Base-by-base conservation (phyloP, 2,329 filamentous ascomycete species). In the Curvularia sp. region DNA sequence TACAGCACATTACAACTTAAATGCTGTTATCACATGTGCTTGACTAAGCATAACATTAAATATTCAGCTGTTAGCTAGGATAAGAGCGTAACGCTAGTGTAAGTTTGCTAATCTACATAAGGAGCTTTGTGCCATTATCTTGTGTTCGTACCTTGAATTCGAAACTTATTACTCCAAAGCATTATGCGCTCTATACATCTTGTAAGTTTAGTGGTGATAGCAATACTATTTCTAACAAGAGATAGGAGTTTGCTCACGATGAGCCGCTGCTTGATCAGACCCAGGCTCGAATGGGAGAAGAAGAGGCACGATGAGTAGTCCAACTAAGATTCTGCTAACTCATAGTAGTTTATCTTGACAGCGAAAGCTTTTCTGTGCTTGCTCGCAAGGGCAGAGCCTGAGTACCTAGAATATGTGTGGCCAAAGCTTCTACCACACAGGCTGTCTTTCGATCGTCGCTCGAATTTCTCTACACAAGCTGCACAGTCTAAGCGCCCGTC, bases 341-440 rank as follows among this genome's bases (percentile, higher is more conserved):
- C 25, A 51, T 47, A 23, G 32, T 34, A 59, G 56, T 49, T 59
- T 50, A 47, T 59, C 47, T 59, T 10, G 9, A 51, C 25, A 50
- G 41, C 7, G 7, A 59, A 50, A 59, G 56, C 56, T 55, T 55
- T 55, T 46, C 41, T 55, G 21, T 55, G 19, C 46, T 28, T 55
- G 10, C 56, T 59, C 54, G 18, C 41, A 50, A 54, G 51, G 32
- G 56, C 38, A n/a, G 39, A 55, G 23, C 23, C 53, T 55, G 9
- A 55, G 28, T 55, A 55, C 49, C 46, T 55, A 55, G 38, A 55
- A 49, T 36, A 55, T 49, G 10, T 55, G 28, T n/a, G 21, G 45
- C 53, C n/a, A 55, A 49, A 55, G 53, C 53, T 55, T 28, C 38
- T 59, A 59, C 56, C 21, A 59, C 32, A 59, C 23, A 59, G 46